Base-by-base conservation (phyloP, 2,329 filamentous ascomycete species). In the Fusarium sp. region DNA sequence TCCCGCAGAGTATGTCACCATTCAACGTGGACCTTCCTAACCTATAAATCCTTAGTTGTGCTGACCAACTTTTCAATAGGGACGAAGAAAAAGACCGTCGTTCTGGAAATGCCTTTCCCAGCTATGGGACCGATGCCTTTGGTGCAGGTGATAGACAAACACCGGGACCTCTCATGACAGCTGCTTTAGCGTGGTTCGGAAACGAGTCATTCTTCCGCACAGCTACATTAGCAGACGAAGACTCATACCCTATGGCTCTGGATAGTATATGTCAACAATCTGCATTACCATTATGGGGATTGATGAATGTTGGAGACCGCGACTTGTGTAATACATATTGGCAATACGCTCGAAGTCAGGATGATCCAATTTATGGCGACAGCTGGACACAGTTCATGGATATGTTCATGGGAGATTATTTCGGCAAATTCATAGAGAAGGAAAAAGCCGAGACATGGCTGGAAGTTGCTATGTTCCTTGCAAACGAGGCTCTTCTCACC, bases 391-490 rank as follows among this genome's bases (percentile, higher is more conserved):
- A 23, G 8, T 4, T 5, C 4, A 58, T 70, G 4, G 16, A 33
- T 15, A 6, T 26, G 8, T 4, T 5, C 4, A 58, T 70, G 4
- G 16, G 30, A n/a, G 7, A 28, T 3, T 3, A 41, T 1, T 20
- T 70, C 16, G 7, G 11, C 4, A 1, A 6, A 2, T 58, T 41
- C 40, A 51, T 62, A 16, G 0, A 2, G 20, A 2, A 13, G 8
- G 20, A 37, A 3, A 1, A 1, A 15, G 36, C 28, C 0, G 13
- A 8, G 15, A 5, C 18, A 8, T 26, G n/a, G 3, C 57, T 72
- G 4, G 57, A 70, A 30, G 47, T 70, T 5, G 50, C 33, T n/a
- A 67, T 65, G 41, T 62, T 57, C 38, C 57, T 72, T 23, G 59
- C 65, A 8, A 71, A 73, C 2, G 59, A 72, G 26, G 53, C 62